Evolutionary conservation across 2,329 filamentous ascomycete genomes (phyloP).

Genomic region (Pezizomycotina sp.): DNA sequence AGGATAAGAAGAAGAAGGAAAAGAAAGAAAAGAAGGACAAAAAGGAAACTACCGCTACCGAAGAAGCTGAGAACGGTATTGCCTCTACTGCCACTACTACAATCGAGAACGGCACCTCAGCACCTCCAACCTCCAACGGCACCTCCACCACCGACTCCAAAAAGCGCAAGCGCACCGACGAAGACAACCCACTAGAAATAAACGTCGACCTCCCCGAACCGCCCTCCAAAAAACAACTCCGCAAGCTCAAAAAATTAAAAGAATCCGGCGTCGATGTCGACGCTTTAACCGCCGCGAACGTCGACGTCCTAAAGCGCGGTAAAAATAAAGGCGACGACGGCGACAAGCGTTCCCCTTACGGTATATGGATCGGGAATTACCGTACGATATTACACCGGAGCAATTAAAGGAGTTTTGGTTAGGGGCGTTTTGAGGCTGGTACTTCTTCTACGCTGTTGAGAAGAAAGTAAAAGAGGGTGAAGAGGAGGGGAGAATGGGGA

Average conservation of each 20-base stretch:
- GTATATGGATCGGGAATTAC: conserved; percentile 92
- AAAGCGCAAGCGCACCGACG: conserved; percentile 51
- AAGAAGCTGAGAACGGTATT: conserved; percentile 4
- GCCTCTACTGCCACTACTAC: conserved; percentile 23
- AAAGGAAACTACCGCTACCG: conserved; percentile 3
- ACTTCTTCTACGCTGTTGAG: too few species aligned
- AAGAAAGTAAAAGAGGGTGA: conserved; percentile 31
- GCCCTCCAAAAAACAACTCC: conserved; percentile 82
- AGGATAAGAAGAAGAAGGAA: conserved; percentile 6
- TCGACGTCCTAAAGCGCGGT: conserved; percentile 15
- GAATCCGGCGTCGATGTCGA: conserved; percentile 30
- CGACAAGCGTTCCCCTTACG: conserved; percentile 54
- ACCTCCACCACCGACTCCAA: conserved; percentile 30
- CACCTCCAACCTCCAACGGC: conserved; percentile 11
- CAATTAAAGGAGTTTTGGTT: conserved; percentile 69
- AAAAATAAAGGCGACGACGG: conserved; percentile 32
- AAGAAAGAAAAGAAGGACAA: conserved; percentile 9
- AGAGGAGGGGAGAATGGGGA: conserved; percentile 3
- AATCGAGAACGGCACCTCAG: conserved; percentile 6
- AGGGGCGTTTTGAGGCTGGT: too few species aligned
- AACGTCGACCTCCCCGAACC: conserved; percentile 81
- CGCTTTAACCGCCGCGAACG: conserved; percentile 18
- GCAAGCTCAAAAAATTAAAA: conserved; percentile 67
- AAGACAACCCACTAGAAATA: conserved; percentile 64
- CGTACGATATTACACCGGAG: conserved; percentile 60